Evolutionary conservation across 805 yeast species (phyloP), one percentile per base, ranked within the genome.

Genomic region (Hanseniaspora lachancei): DNA sequence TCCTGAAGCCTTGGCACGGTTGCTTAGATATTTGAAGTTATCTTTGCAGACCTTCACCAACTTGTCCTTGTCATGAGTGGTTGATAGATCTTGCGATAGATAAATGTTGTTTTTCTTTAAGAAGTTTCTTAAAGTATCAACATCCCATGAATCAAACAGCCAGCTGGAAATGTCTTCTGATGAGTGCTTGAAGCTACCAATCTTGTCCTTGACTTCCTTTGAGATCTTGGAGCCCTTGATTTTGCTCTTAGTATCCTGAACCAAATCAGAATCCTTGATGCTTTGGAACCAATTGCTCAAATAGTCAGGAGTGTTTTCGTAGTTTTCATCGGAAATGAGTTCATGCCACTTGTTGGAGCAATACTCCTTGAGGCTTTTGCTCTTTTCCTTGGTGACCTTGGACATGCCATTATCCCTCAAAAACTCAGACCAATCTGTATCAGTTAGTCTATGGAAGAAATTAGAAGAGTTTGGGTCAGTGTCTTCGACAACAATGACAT

Each of bases 71-170:
- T 46, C 49, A 16, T 46, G 38, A 13, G 68, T 59, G 12, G 38
- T 47, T 10, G 38, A 20, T 23, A 62, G 58, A n/a, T 64, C 57
- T 24, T 68, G 59, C 18, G 64, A 60, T 47, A 61, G 60, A 54
- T 66, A 64, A 44, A 74, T 60, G 32, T 68, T 65, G 55, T 70
- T 60, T 47, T 61, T 62, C 41, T 66, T 62, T 57, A 74, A 63
- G 41, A 71, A 64, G 35, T 60, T 62, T 50, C 68, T 63, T 60
- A 76, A 61, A 29, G 67, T 68, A 13, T 61, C 60, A 15, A 60
- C 55, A 5, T 72, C 63, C 80, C 80, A 76, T 16, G 78, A 70
- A 23, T 69, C 69, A 58, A 78, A 77, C n/a, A 77, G 58, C 81
- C 81, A 78, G 27, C 70, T 71, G 24, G 66, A 60, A 9, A 65